Percentiles rank a stretch among this genome's conserved stretches.
These are phyloP conservation scores for Fusarium praegraminearum DNA, from an alignment of 2,329 filamentous ascomycete species.

Conservation along the genomic window DNA sequence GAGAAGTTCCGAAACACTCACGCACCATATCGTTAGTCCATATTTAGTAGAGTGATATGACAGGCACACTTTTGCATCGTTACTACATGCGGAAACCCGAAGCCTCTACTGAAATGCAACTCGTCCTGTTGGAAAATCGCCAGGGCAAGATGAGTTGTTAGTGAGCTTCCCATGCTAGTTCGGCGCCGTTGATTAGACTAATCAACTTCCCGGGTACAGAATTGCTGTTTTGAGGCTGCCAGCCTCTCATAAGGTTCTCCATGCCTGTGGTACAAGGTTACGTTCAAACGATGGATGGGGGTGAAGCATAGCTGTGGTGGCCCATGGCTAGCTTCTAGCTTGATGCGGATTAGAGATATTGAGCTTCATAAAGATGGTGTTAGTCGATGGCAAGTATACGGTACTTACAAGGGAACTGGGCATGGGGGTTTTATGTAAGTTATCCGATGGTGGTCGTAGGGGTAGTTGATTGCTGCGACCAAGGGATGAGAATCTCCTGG, in stretches of 20 bases:
- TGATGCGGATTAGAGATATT: conserved; percentile 7
- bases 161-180: conserved; percentile 17
- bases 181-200: conserved; percentile 30
- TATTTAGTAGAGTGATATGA: neutral
- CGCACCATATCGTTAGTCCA: neutral
- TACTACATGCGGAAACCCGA: conserved; percentile 29
- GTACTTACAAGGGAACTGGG: conserved; percentile 22
- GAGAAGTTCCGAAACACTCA: conserved; percentile 4
- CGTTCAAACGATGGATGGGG: conserved; percentile 11
- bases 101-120: conserved; percentile 26
- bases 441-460: neutral
- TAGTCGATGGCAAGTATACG: conserved; percentile 28
- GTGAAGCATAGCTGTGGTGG: conserved; percentile 21
- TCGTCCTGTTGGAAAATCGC: conserved; percentile 12
- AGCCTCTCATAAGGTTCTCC: neutral
- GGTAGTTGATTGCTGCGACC: neutral
- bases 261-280: neutral
- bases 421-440: conserved; percentile 31
- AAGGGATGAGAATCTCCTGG: neutral
- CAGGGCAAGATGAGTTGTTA: conserved; percentile 2
- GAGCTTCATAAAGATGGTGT: conserved; percentile 28
- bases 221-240: conserved; percentile 9
- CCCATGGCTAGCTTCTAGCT: conserved; percentile 7
- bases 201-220: conserved; percentile 9
- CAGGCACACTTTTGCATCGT: conserved; percentile 11